These are phyloP conservation scores for Penicillium paradoxum DNA, from an alignment of 495 filamentous ascomycete genomes.

Conservation along the genomic window DNA sequence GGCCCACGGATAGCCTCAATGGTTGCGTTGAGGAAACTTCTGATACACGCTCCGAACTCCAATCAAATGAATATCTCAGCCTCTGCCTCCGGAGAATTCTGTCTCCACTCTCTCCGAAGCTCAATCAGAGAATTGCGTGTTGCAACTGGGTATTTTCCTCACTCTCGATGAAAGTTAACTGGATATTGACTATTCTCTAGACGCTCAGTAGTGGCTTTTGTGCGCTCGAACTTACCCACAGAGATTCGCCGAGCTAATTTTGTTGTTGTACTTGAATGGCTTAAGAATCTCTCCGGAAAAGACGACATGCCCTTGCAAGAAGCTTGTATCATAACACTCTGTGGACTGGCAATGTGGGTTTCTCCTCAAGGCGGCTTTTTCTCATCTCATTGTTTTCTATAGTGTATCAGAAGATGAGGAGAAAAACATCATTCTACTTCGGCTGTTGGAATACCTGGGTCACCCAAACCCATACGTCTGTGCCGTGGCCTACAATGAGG, in stretches of 20 bases:
- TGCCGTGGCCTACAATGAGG: slow-evolving; percentile 75
- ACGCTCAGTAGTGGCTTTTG: slow-evolving; percentile 59
- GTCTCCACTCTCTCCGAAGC: slow-evolving; percentile 71
- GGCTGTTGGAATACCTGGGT: slow-evolving; percentile 80
- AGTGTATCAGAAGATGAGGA: slow-evolving; percentile 68
- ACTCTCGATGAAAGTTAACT: slow-evolving; percentile 15
- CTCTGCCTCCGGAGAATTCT: slow-evolving; percentile 70
- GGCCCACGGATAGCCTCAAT: slow-evolving; percentile 67
- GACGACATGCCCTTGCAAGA: slow-evolving; percentile 64
- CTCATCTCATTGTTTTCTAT: neutral
- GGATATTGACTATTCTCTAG: slow-evolving; percentile 37
- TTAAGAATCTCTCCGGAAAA: slow-evolving; percentile 64
- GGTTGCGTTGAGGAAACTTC: slow-evolving; percentile 60
- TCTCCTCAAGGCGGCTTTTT: neutral
- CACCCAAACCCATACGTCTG: slow-evolving; percentile 74
- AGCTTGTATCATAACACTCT: slow-evolving; percentile 78
- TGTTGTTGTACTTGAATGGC: slow-evolving; percentile 58
- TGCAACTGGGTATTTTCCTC: slow-evolving; percentile 56
- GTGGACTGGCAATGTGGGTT: slow-evolving; percentile 64
- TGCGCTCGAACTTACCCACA: slow-evolving; percentile 44
- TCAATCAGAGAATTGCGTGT: slow-evolving; percentile 82
- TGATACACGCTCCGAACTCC: slow-evolving; percentile 55
- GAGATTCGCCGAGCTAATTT: slow-evolving; percentile 59
- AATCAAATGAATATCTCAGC: slow-evolving; percentile 59
- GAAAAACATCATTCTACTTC: slow-evolving; percentile 76